phyloP scores from a whole-genome alignment of 148 eudicot species.

The Fagopyrum homotropicum region DNA sequence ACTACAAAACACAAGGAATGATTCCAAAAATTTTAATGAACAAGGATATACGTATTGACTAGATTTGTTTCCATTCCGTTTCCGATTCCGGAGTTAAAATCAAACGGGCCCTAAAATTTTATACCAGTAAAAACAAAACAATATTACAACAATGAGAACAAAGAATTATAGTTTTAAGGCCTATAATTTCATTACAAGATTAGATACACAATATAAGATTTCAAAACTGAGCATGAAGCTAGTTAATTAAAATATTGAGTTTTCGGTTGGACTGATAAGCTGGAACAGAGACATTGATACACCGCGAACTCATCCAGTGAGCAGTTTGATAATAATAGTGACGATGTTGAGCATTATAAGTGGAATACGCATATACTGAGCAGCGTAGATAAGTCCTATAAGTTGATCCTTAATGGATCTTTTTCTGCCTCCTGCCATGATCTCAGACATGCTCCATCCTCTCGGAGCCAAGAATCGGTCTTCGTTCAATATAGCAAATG shows the following conservation, averaged over 20 bases:
- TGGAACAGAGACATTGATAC: background rate
- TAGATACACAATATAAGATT: background rate
- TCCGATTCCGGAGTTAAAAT: too few relatives aligned
- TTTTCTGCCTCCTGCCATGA: slow-evolving; percentile 37
- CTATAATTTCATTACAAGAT: background rate
- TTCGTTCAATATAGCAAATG: slow-evolving; percentile 80
- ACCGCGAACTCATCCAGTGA: slow-evolving; percentile 49
- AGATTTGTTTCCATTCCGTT: too few relatives aligned
- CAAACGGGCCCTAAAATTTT: too few relatives aligned
- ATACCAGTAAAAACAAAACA: too few relatives aligned
- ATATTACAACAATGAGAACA: background rate
- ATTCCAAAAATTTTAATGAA: too few relatives aligned
- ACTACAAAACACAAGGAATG: too few relatives aligned
- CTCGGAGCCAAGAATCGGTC: slow-evolving; percentile 78
- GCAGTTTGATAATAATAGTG: slow-evolving; percentile 55
- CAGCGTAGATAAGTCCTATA: slow-evolving; percentile 74
- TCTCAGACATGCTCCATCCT: slow-evolving; percentile 77
- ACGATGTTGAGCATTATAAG: slow-evolving; percentile 57
- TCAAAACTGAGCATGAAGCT: background rate
- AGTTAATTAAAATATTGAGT: background rate
- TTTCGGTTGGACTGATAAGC: background rate
- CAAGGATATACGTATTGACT: too few relatives aligned
- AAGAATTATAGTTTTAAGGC: background rate
- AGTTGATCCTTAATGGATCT: slow-evolving; percentile 58
- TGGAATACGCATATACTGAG: slow-evolving; percentile 67